Evolutionary conservation across 1,139 yeast species (phyloP).

Genomic region (Meyerozyma athensensis): DNA sequence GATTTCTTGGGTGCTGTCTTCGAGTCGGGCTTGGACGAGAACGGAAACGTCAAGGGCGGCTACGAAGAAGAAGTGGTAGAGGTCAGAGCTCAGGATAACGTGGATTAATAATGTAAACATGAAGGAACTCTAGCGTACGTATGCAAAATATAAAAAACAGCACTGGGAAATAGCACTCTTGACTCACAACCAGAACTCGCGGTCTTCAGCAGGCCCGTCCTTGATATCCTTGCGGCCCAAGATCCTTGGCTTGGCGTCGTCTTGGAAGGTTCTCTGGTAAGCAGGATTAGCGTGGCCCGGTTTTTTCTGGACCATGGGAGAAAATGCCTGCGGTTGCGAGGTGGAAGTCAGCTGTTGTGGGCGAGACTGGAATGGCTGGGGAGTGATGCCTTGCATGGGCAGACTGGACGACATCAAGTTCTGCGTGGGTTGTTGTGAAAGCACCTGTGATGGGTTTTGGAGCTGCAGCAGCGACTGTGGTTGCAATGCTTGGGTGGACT

Average conservation of each 20-base stretch:
- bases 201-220: background rate
- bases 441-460: background rate
- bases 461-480: conserved; percentile 1
- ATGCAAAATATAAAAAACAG: background rate
- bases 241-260: conserved; percentile 2
- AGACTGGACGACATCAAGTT: background rate
- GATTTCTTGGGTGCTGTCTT: conserved; percentile 66
- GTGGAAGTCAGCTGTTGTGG: background rate
- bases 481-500: background rate
- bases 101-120: conserved; percentile 9
- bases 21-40: conserved; percentile 23
- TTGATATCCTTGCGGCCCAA: conserved; percentile 2
- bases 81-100: conserved; percentile 13
- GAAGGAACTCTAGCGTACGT: conserved; percentile 1
- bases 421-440: conserved; percentile 2
- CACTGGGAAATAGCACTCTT: too few species aligned
- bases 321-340: background rate
- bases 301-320: conserved; percentile 1
- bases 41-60: conserved; percentile 3
- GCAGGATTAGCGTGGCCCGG: conserved; percentile 2
- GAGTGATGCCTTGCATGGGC: conserved; percentile 1
- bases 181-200: conserved; percentile 1
- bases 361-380: conserved; percentile 1
- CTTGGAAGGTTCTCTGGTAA: conserved; percentile 1
- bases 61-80: conserved; percentile 5